Conservation (phyloP, 257 asterid genomes). For the Primulina eburnea region DNA sequence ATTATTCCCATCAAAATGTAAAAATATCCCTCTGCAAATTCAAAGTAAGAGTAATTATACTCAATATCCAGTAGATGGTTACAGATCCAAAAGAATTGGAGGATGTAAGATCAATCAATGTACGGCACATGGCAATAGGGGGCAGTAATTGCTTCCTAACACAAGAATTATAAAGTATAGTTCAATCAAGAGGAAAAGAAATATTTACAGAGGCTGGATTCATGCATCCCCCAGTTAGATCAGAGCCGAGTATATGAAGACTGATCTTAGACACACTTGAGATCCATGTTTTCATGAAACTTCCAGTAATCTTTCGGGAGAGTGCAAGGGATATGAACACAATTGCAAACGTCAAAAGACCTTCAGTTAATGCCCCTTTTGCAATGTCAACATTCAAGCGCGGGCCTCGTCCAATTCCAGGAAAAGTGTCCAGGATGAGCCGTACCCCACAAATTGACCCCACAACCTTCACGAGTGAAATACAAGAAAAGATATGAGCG, state of each 20-base stretch:
- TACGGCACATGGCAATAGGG: too few relatives aligned
- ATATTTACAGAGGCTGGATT: constrained; percentile 89
- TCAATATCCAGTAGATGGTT: too few relatives aligned
- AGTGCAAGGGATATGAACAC: constrained; percentile 58
- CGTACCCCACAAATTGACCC: constrained; percentile 77
- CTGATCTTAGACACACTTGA: constrained; percentile 71
- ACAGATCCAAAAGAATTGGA: too few relatives aligned
- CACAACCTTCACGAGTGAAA: constrained; percentile 43
- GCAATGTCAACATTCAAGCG: constrained; percentile 65
- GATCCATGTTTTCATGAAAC: constrained; percentile 85
- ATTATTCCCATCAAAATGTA: too few relatives aligned
- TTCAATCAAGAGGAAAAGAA: background rate
- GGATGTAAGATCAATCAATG: too few relatives aligned
- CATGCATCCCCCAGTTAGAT: constrained; percentile 95
- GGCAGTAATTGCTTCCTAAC: too few relatives aligned
- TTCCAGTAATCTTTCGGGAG: constrained; percentile 37
- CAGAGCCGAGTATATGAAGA: constrained; percentile 84
- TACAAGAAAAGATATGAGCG: background rate
- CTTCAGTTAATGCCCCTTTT: constrained; percentile 82
- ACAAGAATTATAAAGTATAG: background rate
- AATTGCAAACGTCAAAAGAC: constrained; percentile 59
- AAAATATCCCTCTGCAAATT: too few relatives aligned
- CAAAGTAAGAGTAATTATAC: too few relatives aligned
- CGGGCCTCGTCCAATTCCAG: constrained; percentile 64
- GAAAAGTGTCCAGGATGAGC: constrained; percentile 49